Percentiles rank a stretch among this genome's conserved stretches.
These are phyloP conservation scores for Trichoderma sp. DNA, from an alignment of 2,329 filamentous ascomycete species.

Conservation along the genomic window DNA sequence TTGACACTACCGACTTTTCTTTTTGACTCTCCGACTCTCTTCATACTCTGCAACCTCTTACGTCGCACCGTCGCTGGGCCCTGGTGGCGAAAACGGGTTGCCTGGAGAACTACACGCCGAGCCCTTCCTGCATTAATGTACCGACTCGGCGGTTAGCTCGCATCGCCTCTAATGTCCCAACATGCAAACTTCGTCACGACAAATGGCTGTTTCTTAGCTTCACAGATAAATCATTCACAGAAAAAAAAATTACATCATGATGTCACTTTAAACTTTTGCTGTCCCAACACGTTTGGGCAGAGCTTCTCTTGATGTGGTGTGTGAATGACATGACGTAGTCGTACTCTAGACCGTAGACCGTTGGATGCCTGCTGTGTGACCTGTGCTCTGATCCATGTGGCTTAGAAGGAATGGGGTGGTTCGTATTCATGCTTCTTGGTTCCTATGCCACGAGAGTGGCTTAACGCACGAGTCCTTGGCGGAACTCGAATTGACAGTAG, in stretches of 20 bases:
- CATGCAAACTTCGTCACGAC: slow-evolving; percentile 40
- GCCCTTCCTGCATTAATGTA: slow-evolving; percentile 19
- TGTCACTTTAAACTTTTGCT: slow-evolving; percentile 11
- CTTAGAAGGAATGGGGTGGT: neutral
- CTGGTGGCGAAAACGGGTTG: slow-evolving; percentile 19
- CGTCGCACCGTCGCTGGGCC: slow-evolving; percentile 19
- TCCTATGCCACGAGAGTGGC: neutral
- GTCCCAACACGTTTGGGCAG: neutral
- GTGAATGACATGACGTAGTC: slow-evolving; percentile 12
- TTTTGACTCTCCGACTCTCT: slow-evolving; percentile 22
- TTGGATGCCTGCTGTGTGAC: slow-evolving; percentile 4
- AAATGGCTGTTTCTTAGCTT: slow-evolving; percentile 43
- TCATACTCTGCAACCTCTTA: slow-evolving; percentile 21
- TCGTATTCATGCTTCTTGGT: neutral
- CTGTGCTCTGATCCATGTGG: neutral
- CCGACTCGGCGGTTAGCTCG: slow-evolving; percentile 22
- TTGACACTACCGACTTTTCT: slow-evolving; percentile 1
- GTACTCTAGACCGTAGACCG: neutral
- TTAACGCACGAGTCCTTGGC: neutral
- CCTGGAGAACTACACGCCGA: slow-evolving; percentile 17
- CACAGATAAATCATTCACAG: slow-evolving; percentile 38
- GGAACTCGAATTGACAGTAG: neutral
- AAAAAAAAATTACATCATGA: slow-evolving; percentile 18
- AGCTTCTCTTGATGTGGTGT: neutral
- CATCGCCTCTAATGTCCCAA: slow-evolving; percentile 37